Base-by-base conservation (phyloP, 139 green algal species). In the Chlamydomonas eustigma region DNA sequence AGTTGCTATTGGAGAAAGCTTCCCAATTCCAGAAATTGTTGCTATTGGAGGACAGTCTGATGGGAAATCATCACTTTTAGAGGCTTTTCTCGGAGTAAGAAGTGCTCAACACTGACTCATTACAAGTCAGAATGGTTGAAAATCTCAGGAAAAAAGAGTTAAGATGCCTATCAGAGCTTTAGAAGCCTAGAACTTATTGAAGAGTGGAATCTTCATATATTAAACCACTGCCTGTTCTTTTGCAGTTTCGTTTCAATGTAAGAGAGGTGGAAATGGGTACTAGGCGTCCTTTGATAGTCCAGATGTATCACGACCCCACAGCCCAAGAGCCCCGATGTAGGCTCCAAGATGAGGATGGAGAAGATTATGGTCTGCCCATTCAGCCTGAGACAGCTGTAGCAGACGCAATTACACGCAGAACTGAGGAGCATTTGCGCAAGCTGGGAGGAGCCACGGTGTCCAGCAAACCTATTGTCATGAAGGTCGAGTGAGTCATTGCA, bases 21-120 rank as follows among this genome's bases (percentile, higher is more conserved):
- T 98, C 4, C 88, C 92, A 1, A 96, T 98, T 31, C 94, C 94
- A 3, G 94, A 98, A 73, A 97, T 98, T 30, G 93, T 97, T 4
- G 92, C 90, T 1, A 91, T 97, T 65, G 93, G 93, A 0, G 93
- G 93, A 2, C 93, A 98, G 80, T 90, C 78, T 1, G 94, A 98
- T 81, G 94, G 94, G 32, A 98, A 98, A 74, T 91, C 78, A 50
- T 91, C 83, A 1, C 84, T 98, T 22, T 80, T 98, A 30, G 94
- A 98, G 64, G 94, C 94, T 0, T 94, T 98, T 71, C 81, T 98
- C 0, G 94, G 92, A 24, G 90, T 96, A 73, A 80, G 80, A 51
- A 2, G 1, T n/a, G n/a, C n/a, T n/a, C n/a, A n/a, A n/a, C n/a
- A n/a, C n/a, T n/a, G n/a, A n/a, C n/a, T n/a, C n/a, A n/a, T n/a